Conservation (phyloP, 2,329 filamentous ascomycete species). For the Drechslera avenae region DNA sequence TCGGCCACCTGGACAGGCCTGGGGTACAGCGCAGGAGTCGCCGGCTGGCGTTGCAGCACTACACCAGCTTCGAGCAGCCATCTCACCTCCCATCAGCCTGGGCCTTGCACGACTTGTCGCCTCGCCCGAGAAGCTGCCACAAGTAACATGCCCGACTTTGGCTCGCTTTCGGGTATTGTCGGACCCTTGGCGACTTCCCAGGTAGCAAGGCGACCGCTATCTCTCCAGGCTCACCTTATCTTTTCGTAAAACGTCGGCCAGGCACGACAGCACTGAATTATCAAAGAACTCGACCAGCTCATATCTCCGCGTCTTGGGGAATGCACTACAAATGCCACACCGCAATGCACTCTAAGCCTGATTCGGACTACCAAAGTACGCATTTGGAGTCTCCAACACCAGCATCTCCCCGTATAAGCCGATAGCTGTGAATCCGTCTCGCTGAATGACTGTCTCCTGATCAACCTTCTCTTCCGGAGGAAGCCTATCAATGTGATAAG, state of each 20-base stretch:
- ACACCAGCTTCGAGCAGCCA: too few relatives aligned
- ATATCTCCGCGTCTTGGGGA: slow-evolving; percentile 17
- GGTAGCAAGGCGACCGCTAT: slow-evolving; percentile 18
- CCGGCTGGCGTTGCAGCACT: too few relatives aligned
- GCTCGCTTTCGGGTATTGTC: slow-evolving; percentile 20
- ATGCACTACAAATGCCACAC: slow-evolving; percentile 11
- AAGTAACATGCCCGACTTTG: slow-evolving; percentile 4
- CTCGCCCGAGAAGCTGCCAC: slow-evolving; percentile 4
- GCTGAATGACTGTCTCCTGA: slow-evolving; percentile 8
- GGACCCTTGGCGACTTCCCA: slow-evolving; percentile 7
- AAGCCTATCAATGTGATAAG: slow-evolving; percentile 41
- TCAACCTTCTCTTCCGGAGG: slow-evolving; percentile 22
- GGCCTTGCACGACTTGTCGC: neutral
- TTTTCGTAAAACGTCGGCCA: slow-evolving; percentile 12
- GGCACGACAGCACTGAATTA: slow-evolving; percentile 25
- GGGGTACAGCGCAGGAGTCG: slow-evolving; percentile 5
- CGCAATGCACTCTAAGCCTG: neutral
- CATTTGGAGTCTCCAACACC: slow-evolving; percentile 4
- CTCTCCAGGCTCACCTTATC: slow-evolving; percentile 20
- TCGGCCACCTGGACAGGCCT: neutral
- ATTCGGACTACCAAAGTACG: slow-evolving; percentile 1
- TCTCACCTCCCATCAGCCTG: too few relatives aligned
- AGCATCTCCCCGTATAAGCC: slow-evolving; percentile 3
- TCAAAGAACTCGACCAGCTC: slow-evolving; percentile 13
- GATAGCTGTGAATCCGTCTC: slow-evolving; percentile 14